phyloP scores from a whole-genome alignment of 805 yeast species.

The Candida argentea region DNA sequence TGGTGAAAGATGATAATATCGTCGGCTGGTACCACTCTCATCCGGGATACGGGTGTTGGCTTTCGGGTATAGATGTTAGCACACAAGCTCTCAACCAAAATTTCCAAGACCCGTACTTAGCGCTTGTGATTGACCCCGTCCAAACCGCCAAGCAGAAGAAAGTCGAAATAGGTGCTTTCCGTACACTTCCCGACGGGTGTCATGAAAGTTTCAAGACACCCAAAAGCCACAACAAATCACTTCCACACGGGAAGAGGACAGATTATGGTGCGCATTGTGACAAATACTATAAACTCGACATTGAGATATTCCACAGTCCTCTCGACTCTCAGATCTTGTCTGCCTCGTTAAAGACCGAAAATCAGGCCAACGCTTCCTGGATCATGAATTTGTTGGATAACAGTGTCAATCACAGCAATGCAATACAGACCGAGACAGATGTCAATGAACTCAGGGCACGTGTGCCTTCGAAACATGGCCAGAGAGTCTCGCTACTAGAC shows the following conservation, averaged over 20 bases:
- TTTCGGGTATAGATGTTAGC: conserved; percentile 85
- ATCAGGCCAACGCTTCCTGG: conserved; percentile 7
- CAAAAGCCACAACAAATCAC: conserved; percentile 1
- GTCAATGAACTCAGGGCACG: too few species aligned
- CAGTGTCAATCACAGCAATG: not conserved
- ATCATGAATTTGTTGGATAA: conserved; percentile 3
- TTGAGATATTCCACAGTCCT: conserved; percentile 47
- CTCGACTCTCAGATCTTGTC: conserved; percentile 26
- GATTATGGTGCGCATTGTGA: conserved; percentile 68
- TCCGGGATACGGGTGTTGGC: conserved; percentile 98
- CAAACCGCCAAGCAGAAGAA: conserved; percentile 51
- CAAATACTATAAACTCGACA: conserved; percentile 55
- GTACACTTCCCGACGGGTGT: conserved; percentile 48
- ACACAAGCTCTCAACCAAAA: conserved; percentile 80
- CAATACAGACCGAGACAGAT: too few species aligned
- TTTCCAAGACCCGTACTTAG: conserved; percentile 86
- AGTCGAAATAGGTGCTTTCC: conserved; percentile 81
- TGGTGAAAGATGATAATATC: conserved; percentile 49
- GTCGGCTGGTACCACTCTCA: conserved; percentile 99
- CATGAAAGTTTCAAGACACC: conserved; percentile 4
- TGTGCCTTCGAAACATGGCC: not conserved
- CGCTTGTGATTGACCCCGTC: conserved; percentile 80
- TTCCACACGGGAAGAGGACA: conserved; percentile 44
- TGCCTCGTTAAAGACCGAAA: conserved; percentile 5
- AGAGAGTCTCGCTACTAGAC: not conserved